Evolutionary conservation across 2,329 filamentous ascomycete genomes (phyloP).

Genomic region (Aspergillus ibericus): DNA sequence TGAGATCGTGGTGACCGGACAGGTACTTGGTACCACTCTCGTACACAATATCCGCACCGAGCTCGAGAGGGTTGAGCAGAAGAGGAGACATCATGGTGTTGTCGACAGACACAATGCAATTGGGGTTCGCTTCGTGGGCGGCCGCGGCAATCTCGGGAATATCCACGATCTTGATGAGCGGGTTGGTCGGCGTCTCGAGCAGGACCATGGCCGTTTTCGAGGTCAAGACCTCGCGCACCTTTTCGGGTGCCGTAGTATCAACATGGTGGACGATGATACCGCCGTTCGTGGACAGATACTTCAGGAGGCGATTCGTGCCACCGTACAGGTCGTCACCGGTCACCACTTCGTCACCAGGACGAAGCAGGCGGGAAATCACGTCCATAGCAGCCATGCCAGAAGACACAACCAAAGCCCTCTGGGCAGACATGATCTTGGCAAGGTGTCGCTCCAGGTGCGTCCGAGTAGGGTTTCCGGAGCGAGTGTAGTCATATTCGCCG

Average conservation of each 20-base stretch:
- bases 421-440: conserved; percentile 98
- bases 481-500: conserved; percentile 96
- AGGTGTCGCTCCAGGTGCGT: conserved; percentile 95
- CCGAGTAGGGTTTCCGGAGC: conserved; percentile 93
- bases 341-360: conserved; percentile 93
- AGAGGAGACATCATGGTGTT: conserved; percentile 99
- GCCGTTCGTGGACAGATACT: conserved; percentile 84
- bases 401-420: conserved; percentile 85
- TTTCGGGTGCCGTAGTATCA: conserved; percentile 79
- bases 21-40: conserved; percentile 98
- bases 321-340: conserved; percentile 97
- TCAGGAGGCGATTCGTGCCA: conserved; percentile 88
- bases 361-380: conserved; percentile 86
- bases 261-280: conserved; percentile 95
- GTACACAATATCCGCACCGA: conserved; percentile 94
- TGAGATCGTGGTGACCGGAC: conserved; percentile 96
- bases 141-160: conserved; percentile 75
- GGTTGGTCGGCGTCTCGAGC: conserved; percentile 95
- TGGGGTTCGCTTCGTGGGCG: conserved; percentile 74
- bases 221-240: conserved; percentile 67
- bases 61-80: conserved; percentile 87
- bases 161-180: conserved; percentile 96
- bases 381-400: conserved; percentile 98
- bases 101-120: conserved; percentile 85
- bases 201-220: conserved; percentile 92